These are phyloP conservation scores for Amauroascus verrucosus DNA, from an alignment of 2,329 filamentous ascomycete genomes.

Conservation along the genomic window DNA sequence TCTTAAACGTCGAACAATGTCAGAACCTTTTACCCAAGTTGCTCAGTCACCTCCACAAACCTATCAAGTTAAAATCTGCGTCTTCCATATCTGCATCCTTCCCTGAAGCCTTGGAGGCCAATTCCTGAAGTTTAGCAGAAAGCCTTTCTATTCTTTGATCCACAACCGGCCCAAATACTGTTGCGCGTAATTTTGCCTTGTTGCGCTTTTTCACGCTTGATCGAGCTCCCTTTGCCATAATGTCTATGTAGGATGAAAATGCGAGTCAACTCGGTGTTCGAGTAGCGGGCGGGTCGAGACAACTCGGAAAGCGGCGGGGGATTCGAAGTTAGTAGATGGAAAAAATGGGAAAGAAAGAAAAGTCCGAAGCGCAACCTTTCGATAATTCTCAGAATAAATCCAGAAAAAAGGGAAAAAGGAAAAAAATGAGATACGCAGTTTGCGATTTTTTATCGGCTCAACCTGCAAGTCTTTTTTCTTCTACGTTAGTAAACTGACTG, in stretches of 20 bases:
- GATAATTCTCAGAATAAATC: too few species aligned
- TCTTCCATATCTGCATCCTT: constrained; percentile 38
- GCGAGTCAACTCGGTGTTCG: background rate
- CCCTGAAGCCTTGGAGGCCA: constrained; percentile 57
- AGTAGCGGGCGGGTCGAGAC: too few species aligned
- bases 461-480: background rate
- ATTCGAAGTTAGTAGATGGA: background rate
- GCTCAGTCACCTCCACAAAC: constrained; percentile 18
- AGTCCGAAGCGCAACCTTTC: too few species aligned
- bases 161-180: constrained; percentile 76
- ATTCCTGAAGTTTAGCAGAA: constrained; percentile 71
- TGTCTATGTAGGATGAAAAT: background rate
- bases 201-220: constrained; percentile 74
- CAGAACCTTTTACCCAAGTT: background rate
- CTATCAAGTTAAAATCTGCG: constrained; percentile 20
- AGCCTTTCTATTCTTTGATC: constrained; percentile 69
- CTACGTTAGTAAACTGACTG: too few species aligned
- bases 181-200: constrained; percentile 65
- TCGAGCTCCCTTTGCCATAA: constrained; percentile 83
- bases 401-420: too few species aligned
- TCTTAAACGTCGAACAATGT: background rate
- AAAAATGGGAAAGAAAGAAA: too few species aligned
- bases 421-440: too few species aligned
- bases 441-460: too few species aligned
- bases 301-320: too few species aligned